phyloP scores from a whole-genome alignment of 495 filamentous ascomycete genomes.

The Xylaria venustula region DNA sequence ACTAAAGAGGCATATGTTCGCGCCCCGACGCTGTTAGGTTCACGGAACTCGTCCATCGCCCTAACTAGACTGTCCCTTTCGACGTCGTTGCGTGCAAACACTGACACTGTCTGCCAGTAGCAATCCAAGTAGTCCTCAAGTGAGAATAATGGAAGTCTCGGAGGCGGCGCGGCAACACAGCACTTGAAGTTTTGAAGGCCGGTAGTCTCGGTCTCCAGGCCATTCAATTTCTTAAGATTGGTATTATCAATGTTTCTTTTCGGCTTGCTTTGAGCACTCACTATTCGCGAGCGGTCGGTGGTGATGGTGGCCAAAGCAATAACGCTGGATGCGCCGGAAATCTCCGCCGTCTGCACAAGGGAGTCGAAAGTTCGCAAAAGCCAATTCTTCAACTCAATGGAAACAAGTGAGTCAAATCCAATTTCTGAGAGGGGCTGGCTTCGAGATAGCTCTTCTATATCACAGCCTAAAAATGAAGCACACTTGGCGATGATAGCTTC shows the following conservation, averaged over 20 bases:
- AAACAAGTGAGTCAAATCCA: constrained; percentile 16
- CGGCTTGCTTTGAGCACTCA: constrained; percentile 1
- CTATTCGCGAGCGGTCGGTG: constrained; percentile 12
- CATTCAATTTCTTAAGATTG: too few species aligned
- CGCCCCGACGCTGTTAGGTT: constrained; percentile 10
- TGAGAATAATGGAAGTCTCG: neutral
- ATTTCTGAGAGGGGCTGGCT: constrained; percentile 10
- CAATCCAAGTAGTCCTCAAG: constrained; percentile 11
- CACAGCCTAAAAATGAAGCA: constrained; percentile 4
- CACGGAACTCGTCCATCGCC: constrained; percentile 7
- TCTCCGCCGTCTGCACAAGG: constrained; percentile 21
- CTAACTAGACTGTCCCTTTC: neutral
- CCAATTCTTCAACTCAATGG: constrained; percentile 20
- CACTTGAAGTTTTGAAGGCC: constrained; percentile 1
- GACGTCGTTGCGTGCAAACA: constrained; percentile 3
- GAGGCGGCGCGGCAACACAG: neutral
- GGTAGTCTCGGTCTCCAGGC: neutral
- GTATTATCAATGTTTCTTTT: neutral
- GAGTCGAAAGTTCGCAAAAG: constrained; percentile 14
- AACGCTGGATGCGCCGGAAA: constrained; percentile 16
- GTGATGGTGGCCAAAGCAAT: constrained; percentile 9
- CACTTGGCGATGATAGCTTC: constrained; percentile 7
- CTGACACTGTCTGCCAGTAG: constrained; percentile 4
- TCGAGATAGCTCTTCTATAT: constrained; percentile 7
- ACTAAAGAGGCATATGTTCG: constrained; percentile 1